Percentiles rank a stretch among this genome's conserved stretches.
Conservation (phyloP, 441 rosid species). For the Eutrema salsugineum region DNA sequence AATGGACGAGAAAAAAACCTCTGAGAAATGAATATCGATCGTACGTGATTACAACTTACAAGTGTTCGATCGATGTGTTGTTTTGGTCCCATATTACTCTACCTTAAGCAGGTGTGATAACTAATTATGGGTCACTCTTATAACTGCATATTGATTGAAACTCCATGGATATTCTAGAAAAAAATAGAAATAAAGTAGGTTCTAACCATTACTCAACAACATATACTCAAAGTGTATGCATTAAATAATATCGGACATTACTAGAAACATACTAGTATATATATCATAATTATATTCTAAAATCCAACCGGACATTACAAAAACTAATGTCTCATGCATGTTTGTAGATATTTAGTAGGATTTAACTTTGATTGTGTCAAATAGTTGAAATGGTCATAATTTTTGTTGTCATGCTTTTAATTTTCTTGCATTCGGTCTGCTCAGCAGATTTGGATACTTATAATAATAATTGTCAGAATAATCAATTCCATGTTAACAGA, state of each 20-base stretch:
- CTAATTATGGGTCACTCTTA: slow-evolving; percentile 5
- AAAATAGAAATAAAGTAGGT: neutral
- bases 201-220: neutral
- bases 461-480: neutral
- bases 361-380: neutral
- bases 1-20: neutral
- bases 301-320: neutral
- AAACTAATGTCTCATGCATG: neutral
- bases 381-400: neutral
- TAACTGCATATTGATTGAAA: neutral
- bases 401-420: neutral
- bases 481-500: slow-evolving; percentile 6
- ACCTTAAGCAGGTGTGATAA: slow-evolving; percentile 4
- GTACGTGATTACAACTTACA: slow-evolving; percentile 12
- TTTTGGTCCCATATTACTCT: slow-evolving; percentile 14
- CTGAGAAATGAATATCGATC: neutral
- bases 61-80: slow-evolving; percentile 7
- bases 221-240: neutral
- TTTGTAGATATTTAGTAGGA: neutral
- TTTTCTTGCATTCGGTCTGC: neutral
- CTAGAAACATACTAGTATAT: neutral
- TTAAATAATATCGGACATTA: neutral
- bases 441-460: neutral
- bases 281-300: neutral
- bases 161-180: neutral